These are phyloP conservation scores for Amanita thiersii DNA, from an alignment of 768 basidiomycete species.

Conservation along the genomic window DNA sequence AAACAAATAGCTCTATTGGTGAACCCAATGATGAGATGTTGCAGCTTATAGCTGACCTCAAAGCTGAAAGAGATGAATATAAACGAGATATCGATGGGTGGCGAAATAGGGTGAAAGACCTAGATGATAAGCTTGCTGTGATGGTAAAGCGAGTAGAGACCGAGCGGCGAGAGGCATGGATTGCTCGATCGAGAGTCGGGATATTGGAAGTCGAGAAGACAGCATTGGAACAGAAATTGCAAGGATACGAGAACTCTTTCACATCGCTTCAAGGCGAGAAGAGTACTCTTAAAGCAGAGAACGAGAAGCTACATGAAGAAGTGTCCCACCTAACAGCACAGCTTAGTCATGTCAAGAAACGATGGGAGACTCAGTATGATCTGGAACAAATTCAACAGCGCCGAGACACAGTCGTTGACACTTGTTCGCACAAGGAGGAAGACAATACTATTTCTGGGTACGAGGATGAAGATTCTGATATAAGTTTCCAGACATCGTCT, in stretches of 20 bases:
- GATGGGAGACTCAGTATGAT: conserved; percentile 15
- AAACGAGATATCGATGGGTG: conserved; percentile 85
- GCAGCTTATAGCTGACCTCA: conserved; percentile 65
- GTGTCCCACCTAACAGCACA: conserved; percentile 30
- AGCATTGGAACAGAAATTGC: conserved; percentile 42
- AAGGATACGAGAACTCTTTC: conserved; percentile 25
- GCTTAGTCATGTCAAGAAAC: conserved; percentile 28
- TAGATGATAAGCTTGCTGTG: conserved; percentile 61
- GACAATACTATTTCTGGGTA: conserved; percentile 33
- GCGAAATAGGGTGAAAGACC: conserved; percentile 66
- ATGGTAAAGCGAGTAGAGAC: conserved; percentile 64
- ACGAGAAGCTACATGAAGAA: conserved; percentile 23
- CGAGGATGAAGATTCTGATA: conserved; percentile 60
- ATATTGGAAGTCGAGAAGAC: conserved; percentile 61
- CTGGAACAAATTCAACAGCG: conserved; percentile 17
- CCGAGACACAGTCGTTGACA: too few relatives aligned
- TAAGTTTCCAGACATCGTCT: conserved; percentile 40
- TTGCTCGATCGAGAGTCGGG: conserved; percentile 66
- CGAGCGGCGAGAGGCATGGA: conserved; percentile 80
- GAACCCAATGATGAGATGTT: conserved; percentile 76
- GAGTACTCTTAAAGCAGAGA: conserved; percentile 16
- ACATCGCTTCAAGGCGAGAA: conserved; percentile 21
- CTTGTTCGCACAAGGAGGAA: conserved; percentile 33
- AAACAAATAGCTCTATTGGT: conserved; percentile 24
- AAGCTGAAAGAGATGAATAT: conserved; percentile 84